Base-by-base conservation (phyloP, 208 protist genomes). In the Lotmaria passim region DNA sequence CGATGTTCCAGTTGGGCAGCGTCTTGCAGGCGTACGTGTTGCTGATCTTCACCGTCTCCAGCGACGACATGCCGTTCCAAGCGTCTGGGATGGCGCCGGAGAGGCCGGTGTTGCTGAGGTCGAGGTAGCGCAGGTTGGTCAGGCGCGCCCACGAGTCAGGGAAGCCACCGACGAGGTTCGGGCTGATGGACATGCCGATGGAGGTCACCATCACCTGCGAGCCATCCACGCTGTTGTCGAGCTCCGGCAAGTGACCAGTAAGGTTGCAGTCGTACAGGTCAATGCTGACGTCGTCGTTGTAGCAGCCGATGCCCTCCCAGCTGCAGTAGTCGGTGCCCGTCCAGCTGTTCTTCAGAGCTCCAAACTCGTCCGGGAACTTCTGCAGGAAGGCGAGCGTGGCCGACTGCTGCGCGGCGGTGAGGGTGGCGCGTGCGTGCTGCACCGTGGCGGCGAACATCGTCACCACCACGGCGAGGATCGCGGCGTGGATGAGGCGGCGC, bases 101-200 rank as follows among this genome's bases (percentile, higher is more conserved):
- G 28, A 77, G 52, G 39, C 31, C 21, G 23, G 72, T 77, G 63
- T 36, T 51, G 72, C 61, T 68, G 33, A 77, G 56, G 63, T 70
- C 46, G 57, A 77, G 38, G 48, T 23, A 55, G 17, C 24, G 23
- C 19, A 77, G 47, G 41, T 55, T 31, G 7, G 17, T 23, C 19
- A 77, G 57, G 28, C 17, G 15, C 1, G 33, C 55, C 72, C 72
- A 77, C 23, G 5, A n/a, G 31, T n/a, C 24, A 0, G 30, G 23
- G 31, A 78, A 68, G 24, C 6, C 43, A 24, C 64, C 64, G 12
- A 0, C 23, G 23, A 66, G 23, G 44, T 39, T 23, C 6, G 12
- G 19, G 72, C 72, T 78, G 64, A 58, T 62, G 47, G 39, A 68
- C 30, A 78, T 2, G 53, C 72, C 51, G 33, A 78, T 55, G 24